Conservation (phyloP, 805 yeast species). For the Cyberlindnera euphorbiiphila region DNA sequence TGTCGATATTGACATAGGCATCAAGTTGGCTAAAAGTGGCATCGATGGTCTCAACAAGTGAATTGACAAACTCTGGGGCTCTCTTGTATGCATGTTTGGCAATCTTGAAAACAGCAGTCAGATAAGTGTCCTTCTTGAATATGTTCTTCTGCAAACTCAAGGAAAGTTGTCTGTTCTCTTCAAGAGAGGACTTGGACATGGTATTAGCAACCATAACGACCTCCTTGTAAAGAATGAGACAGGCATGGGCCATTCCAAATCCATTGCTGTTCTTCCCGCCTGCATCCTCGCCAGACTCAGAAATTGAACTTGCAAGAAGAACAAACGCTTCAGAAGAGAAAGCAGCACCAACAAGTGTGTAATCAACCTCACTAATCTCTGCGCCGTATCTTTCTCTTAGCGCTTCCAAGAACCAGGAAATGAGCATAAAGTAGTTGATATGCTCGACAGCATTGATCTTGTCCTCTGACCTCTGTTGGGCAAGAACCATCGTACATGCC, state of each 20-base stretch:
- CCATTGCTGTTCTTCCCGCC: slow-evolving; percentile 14
- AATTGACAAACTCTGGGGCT: slow-evolving; percentile 57
- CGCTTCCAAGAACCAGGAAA: slow-evolving; percentile 74
- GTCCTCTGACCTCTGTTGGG: slow-evolving; percentile 34
- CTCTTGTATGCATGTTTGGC: slow-evolving; percentile 63
- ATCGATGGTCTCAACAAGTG: slow-evolving; percentile 61
- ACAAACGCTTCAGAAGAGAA: slow-evolving; percentile 60
- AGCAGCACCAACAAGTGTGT: slow-evolving; percentile 48
- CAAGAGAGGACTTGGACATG: slow-evolving; percentile 38
- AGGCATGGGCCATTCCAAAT: slow-evolving; percentile 65
- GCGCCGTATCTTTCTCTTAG: slow-evolving; percentile 41
- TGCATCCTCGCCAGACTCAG: slow-evolving; percentile 4
- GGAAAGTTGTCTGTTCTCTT: slow-evolving; percentile 48
- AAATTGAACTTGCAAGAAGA: slow-evolving; percentile 33
- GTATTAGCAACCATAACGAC: slow-evolving; percentile 43
- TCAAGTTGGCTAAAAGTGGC: slow-evolving; percentile 66
- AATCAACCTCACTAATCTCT: slow-evolving; percentile 30
- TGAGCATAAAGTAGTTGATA: slow-evolving; percentile 51
- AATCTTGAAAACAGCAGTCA: slow-evolving; percentile 51
- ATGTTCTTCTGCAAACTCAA: slow-evolving; percentile 60
- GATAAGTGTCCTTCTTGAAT: slow-evolving; percentile 61
- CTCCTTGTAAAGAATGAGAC: slow-evolving; percentile 63
- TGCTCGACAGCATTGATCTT: slow-evolving; percentile 1
- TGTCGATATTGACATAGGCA: slow-evolving; percentile 54
- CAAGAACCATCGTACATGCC: slow-evolving; percentile 45